Base-by-base conservation (phyloP, 169 alveolate species). In the Babesia sp. region DNA sequence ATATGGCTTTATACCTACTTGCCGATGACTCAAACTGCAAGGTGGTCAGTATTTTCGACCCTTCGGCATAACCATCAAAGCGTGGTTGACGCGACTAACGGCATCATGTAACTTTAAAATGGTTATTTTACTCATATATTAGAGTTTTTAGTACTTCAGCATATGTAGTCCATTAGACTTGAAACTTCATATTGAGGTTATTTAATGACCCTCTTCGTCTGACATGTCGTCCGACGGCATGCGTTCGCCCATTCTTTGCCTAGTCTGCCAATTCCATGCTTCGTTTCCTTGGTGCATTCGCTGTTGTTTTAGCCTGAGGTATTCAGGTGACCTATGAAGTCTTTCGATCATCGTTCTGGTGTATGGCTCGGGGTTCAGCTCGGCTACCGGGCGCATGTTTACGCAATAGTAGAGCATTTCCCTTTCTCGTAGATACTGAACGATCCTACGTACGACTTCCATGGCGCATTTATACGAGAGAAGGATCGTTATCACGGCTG, bases 231-330 rank as follows among this genome's bases (percentile, higher is more conserved):
- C 74, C 12, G 74, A 64, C 18, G 74, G 74, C 74, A 64, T 64
- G 20, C 20, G 63, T 36, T 64, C 75, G 20, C 72, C 61, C 46
- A 81, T 46, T 6, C 81, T 26, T 58, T 79, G 82, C 44, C 93
- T 67, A 39, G 79, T 63, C 64, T 88, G 93, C 93, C 93, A 88
- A 54, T 88, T 88, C 93, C 93, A 88, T 34, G 91, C 89, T 31
- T 83, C 93, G 37, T 86, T 83, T 3, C 93, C 93, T 61, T 81
- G 83, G 14, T 84, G 83, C 39, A 78, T 72, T 26, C 93, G 76
- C 56, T 77, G 74, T 29, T 79, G 80, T 68, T 88, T 88, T 55
- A 88, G 76, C 71, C 90, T 50, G 33, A 58, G 70, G 67, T 79
- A 88, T 68, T 88, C 93, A 34, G 82, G 76, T 44, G 83, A 78